Evolutionary conservation across 441 rosid species (phyloP).

Genomic region (Populus hybrid): DNA sequence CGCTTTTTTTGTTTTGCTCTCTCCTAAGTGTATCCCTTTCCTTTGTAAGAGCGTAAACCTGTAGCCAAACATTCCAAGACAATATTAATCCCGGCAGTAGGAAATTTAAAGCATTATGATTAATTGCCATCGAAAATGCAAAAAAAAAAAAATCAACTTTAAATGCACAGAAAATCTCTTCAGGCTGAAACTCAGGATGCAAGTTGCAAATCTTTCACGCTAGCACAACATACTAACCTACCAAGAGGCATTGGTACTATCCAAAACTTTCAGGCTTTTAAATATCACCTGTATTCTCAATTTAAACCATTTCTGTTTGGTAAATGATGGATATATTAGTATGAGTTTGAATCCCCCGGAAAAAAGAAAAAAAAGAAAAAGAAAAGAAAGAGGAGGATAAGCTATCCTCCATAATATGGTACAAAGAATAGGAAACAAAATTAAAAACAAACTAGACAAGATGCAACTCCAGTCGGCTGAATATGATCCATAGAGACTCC

Average conservation of each 20-base stretch:
- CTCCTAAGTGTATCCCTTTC: slow-evolving; percentile 98
- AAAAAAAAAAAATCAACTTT: neutral
- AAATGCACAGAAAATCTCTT: slow-evolving; percentile 3
- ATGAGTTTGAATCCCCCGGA: neutral
- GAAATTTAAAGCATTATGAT: neutral
- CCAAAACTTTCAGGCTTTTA: neutral
- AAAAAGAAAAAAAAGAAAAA: too few species aligned
- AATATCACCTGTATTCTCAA: neutral
- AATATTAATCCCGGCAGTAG: slow-evolving; percentile 10
- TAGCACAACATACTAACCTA: neutral
- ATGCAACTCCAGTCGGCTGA: neutral
- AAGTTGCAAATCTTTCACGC: neutral
- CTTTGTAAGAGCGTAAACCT: slow-evolving; percentile 96
- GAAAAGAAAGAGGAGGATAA: neutral
- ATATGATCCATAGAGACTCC: neutral
- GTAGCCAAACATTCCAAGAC: slow-evolving; percentile 23
- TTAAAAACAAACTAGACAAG: neutral
- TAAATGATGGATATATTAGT: neutral
- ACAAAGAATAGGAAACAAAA: neutral
- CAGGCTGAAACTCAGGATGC: neutral
- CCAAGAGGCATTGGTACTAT: neutral
- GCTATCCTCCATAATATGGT: neutral
- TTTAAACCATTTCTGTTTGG: neutral
- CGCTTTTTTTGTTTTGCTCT: slow-evolving; percentile 93
- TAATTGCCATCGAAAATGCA: neutral